Evolutionary conservation across 1,139 yeast species (phyloP), one percentile per base, ranked within the genome.

Genomic region (Candida pseudoviswanathii): DNA sequence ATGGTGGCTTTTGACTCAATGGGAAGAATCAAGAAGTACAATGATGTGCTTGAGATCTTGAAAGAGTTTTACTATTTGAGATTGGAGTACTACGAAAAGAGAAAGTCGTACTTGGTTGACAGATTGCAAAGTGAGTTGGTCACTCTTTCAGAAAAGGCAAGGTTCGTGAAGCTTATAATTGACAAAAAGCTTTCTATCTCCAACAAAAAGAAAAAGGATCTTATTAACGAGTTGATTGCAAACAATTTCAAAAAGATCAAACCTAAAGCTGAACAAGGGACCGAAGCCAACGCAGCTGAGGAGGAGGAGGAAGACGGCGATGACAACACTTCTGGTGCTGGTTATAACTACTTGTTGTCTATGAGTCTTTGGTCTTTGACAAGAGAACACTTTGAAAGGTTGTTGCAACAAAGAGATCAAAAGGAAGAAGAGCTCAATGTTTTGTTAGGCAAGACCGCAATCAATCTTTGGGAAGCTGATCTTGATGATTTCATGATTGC

Each of bases 1-100:
- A 91, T 95, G 97, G 97, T 94, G 51, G 96, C 97, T 0, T 95
- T 95, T 70, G 98, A 94, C 69, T 82, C 96, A n/a, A 80, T 81
- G 52, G 96, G 97, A 38, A 82, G 95, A 59, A 89, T 95, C 57
- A 89, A 88, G 64, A 89, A 82, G 64, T 95, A 92, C 65, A 86
- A 83, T 11, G 74, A 77, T 46, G 87, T 88, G 2, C 80, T 82
- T 55, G 96, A 91, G 48, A 94, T 95, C 40, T 73, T 95, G 59
- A 78, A 75, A 54, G 98, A 94, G 58, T 95, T 87, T 66, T 95
- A 85, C 65, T 87, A 78, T 60, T 87, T 94, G 10, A 82, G 99
- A 62, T 74, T 95, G 53, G 97, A 92, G 53, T 89, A 77, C 66
- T 95, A 94, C 65, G 97, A 91, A 70, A 86, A 83, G 64, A 84